Evolutionary conservation across 306 rosid genomes (phyloP).

Genomic region (Vigna radiata): DNA sequence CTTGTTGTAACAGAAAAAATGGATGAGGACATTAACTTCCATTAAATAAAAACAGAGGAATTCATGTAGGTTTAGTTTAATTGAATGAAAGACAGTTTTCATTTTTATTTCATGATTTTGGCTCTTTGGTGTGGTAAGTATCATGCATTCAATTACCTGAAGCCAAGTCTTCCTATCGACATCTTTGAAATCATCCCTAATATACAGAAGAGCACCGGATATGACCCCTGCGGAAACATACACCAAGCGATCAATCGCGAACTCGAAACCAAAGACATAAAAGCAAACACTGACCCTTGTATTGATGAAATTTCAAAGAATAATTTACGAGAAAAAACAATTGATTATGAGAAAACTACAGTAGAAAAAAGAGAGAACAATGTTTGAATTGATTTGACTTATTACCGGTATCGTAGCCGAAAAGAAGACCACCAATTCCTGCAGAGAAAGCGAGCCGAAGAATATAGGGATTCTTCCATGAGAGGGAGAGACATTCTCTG

Average conservation of each 20-base stretch:
- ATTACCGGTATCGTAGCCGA: constrained; percentile 60
- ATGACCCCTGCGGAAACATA: constrained; percentile 55
- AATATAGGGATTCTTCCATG: constrained; percentile 55
- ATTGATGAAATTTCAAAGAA: not conserved
- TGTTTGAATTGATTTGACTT: not conserved
- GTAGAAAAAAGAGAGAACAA: not conserved
- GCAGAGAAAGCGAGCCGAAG: constrained; percentile 63
- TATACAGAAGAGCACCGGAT: constrained; percentile 70
- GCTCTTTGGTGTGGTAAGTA: no score
- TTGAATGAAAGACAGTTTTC: not conserved
- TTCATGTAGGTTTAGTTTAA: not conserved
- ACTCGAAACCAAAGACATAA: no score
- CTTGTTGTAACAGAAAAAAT: not conserved
- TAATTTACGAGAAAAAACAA: no score
- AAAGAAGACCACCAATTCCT: constrained; percentile 61
- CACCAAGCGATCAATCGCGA: no score
- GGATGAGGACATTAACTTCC: not conserved
- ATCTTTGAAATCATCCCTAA: constrained; percentile 62
- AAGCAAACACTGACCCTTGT: no score
- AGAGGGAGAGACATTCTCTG: constrained; percentile 52
- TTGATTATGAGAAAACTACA: no score
- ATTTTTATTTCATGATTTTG: not conserved
- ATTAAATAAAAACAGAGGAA: not conserved
- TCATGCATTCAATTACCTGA: constrained; percentile 48
- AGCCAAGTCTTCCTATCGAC: constrained; percentile 56